These are phyloP conservation scores for Trichoderma sp. DNA, from an alignment of 2,329 filamentous ascomycete genomes.

Conservation along the genomic window DNA sequence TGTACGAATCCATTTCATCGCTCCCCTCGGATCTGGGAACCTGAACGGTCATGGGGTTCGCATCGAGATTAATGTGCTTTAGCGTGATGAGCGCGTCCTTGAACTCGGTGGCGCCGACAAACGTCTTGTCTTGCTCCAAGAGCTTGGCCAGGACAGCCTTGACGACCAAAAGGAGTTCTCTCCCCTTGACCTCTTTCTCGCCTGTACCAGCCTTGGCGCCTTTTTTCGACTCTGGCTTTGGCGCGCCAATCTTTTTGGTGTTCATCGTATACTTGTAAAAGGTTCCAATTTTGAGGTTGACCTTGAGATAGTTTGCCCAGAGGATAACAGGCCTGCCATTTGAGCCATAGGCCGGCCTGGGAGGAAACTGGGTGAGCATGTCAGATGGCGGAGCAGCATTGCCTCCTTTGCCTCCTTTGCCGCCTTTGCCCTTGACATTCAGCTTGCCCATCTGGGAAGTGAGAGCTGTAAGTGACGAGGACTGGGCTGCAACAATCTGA, in stretches of 20 bases:
- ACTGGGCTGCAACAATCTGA: slow-evolving; percentile 38
- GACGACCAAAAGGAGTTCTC: slow-evolving; percentile 48
- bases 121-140: slow-evolving; percentile 33
- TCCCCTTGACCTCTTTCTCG: slow-evolving; percentile 42
- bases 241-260: slow-evolving; percentile 33
- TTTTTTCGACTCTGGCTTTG: slow-evolving; percentile 15
- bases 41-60: slow-evolving; percentile 39
- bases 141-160: slow-evolving; percentile 42
- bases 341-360: slow-evolving; percentile 53
- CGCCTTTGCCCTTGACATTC: slow-evolving; percentile 29
- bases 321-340: slow-evolving; percentile 46
- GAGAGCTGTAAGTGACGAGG: slow-evolving; percentile 38
- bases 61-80: slow-evolving; percentile 40
- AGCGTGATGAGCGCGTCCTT: slow-evolving; percentile 51
- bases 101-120: slow-evolving; percentile 50
- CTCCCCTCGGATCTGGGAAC: slow-evolving; percentile 39
- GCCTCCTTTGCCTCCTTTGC: slow-evolving; percentile 22
- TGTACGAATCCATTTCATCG: slow-evolving; percentile 39
- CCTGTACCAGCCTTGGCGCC: slow-evolving; percentile 24
- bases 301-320: slow-evolving; percentile 58
- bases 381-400: slow-evolving; percentile 17
- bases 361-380: slow-evolving; percentile 42
- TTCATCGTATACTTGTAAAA: slow-evolving; percentile 52
- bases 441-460: slow-evolving; percentile 42
- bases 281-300: slow-evolving; percentile 41